phyloP scores from a whole-genome alignment of 495 filamentous ascomycete genomes.

The Annulohypoxylon bovei region DNA sequence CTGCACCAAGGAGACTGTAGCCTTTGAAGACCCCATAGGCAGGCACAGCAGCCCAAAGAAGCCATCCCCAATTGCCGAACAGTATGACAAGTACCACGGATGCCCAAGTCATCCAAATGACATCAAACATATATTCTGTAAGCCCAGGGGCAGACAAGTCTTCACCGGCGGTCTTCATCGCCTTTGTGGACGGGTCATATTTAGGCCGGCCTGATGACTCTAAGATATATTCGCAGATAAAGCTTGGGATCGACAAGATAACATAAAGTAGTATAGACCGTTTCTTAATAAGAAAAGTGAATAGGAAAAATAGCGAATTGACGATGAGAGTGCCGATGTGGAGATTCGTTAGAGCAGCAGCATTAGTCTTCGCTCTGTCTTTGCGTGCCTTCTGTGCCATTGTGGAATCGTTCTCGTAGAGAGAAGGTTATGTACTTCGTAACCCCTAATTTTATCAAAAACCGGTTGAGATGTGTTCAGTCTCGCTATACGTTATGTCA shows the following conservation, averaged over 20 bases:
- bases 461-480: too few relatives aligned
- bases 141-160: slow-evolving; percentile 88
- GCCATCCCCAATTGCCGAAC: slow-evolving; percentile 81
- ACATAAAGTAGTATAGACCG: slow-evolving; percentile 76
- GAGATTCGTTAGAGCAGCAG: slow-evolving; percentile 75
- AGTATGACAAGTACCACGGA: slow-evolving; percentile 70
- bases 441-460: too few relatives aligned
- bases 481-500: background rate
- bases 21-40: slow-evolving; percentile 74
- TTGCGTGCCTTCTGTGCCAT: slow-evolving; percentile 95
- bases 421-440: background rate
- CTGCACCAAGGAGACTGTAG: slow-evolving; percentile 72
- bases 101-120: slow-evolving; percentile 90
- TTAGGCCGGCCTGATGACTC: slow-evolving; percentile 83
- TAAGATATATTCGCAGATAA: slow-evolving; percentile 82
- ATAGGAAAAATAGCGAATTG: slow-evolving; percentile 77
- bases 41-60: slow-evolving; percentile 75
- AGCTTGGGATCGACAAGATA: slow-evolving; percentile 74
- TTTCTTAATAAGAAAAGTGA: slow-evolving; percentile 73
- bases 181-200: slow-evolving; percentile 69
- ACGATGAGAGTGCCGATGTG: slow-evolving; percentile 76
- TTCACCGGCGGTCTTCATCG: slow-evolving; percentile 79
- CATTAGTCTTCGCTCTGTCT: slow-evolving; percentile 85
- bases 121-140: slow-evolving; percentile 98
- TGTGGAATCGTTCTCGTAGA: background rate